Evolutionary conservation across 1,139 yeast genomes (phyloP).

Genomic region (Blastobotrys elegans): DNA sequence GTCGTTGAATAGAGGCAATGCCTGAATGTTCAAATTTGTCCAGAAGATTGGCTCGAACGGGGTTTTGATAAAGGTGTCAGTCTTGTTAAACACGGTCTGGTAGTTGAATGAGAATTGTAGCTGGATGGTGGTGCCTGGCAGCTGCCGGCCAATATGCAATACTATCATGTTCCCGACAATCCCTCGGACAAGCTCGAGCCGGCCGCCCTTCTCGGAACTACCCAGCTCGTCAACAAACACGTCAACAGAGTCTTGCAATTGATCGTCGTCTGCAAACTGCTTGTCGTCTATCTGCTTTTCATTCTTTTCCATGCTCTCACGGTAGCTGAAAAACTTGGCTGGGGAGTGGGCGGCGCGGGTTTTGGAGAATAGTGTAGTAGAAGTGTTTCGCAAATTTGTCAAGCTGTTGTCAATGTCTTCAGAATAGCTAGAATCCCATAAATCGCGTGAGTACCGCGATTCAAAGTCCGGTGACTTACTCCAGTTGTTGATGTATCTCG

Average conservation of each 20-base stretch:
- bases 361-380: not conserved
- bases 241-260: not conserved
- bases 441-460: constrained; percentile 2
- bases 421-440: constrained; percentile 7
- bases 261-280: not conserved
- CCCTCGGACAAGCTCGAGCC: constrained; percentile 4
- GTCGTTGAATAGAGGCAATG: not conserved
- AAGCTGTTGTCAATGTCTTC: constrained; percentile 4
- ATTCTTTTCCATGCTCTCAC: not conserved
- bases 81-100: not conserved
- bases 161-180: constrained; percentile 1
- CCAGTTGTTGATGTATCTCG: not conserved
- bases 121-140: not conserved
- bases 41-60: constrained; percentile 3
- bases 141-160: constrained; percentile 2
- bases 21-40: not conserved
- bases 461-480: constrained; percentile 6
- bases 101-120: not conserved
- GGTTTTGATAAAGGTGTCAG: not conserved
- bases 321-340: not conserved
- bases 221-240: constrained; percentile 4
- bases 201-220: not conserved
- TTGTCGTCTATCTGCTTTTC: not conserved
- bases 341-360: not conserved
- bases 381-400: not conserved